Evolutionary conservation across 2,329 filamentous ascomycete species (phyloP).

Genomic region (Pseudocercospora fijiensis): DNA sequence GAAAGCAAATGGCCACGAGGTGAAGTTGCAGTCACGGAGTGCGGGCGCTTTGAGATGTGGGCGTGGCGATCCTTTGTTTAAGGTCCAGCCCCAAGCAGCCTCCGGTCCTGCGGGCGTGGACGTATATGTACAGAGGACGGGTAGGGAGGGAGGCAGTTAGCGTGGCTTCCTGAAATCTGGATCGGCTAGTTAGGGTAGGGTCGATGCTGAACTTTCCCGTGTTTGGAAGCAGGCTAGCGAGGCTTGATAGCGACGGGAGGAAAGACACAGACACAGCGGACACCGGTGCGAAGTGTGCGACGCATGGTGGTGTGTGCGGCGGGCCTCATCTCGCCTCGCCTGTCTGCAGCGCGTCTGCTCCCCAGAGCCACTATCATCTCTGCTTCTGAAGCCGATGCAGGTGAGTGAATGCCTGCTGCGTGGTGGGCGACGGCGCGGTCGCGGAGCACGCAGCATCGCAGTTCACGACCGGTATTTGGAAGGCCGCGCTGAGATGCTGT

Average conservation of each 20-base stretch:
- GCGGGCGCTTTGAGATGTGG: slow-evolving; percentile 35
- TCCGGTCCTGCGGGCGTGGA: slow-evolving; percentile 29
- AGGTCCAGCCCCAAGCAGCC: slow-evolving; percentile 46
- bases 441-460: not conserved
- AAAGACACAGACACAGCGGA: slow-evolving; percentile 6
- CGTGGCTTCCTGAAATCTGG: slow-evolving; percentile 33
- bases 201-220: slow-evolving; percentile 22
- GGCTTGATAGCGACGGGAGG: not conserved
- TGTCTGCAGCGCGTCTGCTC: not conserved
- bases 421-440: not conserved
- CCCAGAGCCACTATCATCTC: not conserved
- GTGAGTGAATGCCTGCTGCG: slow-evolving; percentile 10
- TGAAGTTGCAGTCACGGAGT: slow-evolving; percentile 28
- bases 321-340: not conserved
- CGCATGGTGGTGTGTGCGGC: not conserved
- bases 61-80: slow-evolving; percentile 53
- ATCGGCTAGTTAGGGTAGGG: slow-evolving; percentile 31
- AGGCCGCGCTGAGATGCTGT: slow-evolving; percentile 16
- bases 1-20: slow-evolving; percentile 21
- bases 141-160: slow-evolving; percentile 28
- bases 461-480: slow-evolving; percentile 27
- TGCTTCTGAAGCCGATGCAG: not conserved
- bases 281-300: slow-evolving; percentile 5
- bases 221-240: slow-evolving; percentile 8
- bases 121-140: slow-evolving; percentile 33